Percentiles rank a stretch among this genome's conserved stretches.
phyloP scores from a whole-genome alignment of 805 yeast genomes.

The Metschnikowia anglica region DNA sequence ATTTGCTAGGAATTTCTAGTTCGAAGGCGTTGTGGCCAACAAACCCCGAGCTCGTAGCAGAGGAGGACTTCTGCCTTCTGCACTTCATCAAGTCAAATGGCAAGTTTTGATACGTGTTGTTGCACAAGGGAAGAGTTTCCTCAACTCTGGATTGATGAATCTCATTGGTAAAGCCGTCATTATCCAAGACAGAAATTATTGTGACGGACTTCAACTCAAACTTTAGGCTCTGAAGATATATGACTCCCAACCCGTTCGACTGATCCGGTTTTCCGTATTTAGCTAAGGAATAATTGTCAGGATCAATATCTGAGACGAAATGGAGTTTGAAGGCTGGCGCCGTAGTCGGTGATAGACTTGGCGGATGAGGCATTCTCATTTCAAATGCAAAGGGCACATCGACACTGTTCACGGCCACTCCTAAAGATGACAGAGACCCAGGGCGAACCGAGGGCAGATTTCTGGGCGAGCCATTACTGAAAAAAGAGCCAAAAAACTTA shows the following conservation, averaged over 20 bases:
- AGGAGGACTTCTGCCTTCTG: slow-evolving; percentile 26
- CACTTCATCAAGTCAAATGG: slow-evolving; percentile 41
- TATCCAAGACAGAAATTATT: slow-evolving; percentile 20
- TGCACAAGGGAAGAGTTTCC: slow-evolving; percentile 29
- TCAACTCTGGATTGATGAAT: slow-evolving; percentile 30
- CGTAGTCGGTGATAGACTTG: slow-evolving; percentile 45
- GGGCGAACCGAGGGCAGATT: background rate
- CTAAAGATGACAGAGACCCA: slow-evolving; percentile 2
- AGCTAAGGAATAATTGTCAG: slow-evolving; percentile 30
- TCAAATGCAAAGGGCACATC: slow-evolving; percentile 47
- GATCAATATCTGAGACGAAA: slow-evolving; percentile 30
- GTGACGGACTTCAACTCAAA: slow-evolving; percentile 35
- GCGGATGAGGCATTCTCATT: slow-evolving; percentile 48
- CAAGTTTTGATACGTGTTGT: slow-evolving; percentile 34
- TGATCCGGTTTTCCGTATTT: slow-evolving; percentile 37
- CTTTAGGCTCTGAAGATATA: slow-evolving; percentile 42
- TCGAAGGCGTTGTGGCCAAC: slow-evolving; percentile 30
- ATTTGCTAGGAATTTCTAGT: slow-evolving; percentile 43
- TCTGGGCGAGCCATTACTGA: slow-evolving; percentile 6
- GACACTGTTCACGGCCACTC: slow-evolving; percentile 5
- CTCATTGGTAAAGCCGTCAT: slow-evolving; percentile 23
- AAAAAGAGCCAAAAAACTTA: slow-evolving; percentile 12
- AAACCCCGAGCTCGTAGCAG: slow-evolving; percentile 21
- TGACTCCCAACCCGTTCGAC: slow-evolving; percentile 47
- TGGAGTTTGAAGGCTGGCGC: slow-evolving; percentile 36